Base-by-base conservation (phyloP, 2,329 filamentous ascomycete genomes). In the Claviceps purpurea region DNA sequence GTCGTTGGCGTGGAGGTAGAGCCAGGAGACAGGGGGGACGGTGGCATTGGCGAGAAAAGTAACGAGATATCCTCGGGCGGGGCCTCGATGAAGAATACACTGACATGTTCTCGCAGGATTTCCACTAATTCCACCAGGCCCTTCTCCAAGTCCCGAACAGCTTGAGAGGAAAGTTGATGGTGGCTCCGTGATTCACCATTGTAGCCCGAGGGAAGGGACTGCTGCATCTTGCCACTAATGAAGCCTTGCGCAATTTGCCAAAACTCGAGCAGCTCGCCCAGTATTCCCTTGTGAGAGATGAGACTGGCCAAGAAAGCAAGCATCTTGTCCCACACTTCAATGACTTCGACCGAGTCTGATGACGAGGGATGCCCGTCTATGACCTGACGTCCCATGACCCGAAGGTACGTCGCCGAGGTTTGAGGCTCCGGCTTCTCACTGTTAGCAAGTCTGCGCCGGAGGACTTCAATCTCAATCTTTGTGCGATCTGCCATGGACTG, bases 281-380 rank as follows among this genome's bases (percentile, higher is more conserved):
- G 73, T 16, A 97, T 76, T 4, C 93, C 93, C 56, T 84, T 82
- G 6, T 82, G 70, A 0, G 89, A 90, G 0, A 98, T 72, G 41
- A 98, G 74, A 43, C 78, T 80, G 10, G 72, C 82, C 55, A 97
- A 66, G 56, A 89, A 93, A 0, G 77, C 72, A 54, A 88, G 73
- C 56, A 95, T 82, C 64, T 90, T 88, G 61, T 96, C 90, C 93
- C 93, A 98, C 55, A 97, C 78, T 58, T 95, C 89, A 56, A 95
- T 77, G 14, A 96, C 78, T 47, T 91, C 84, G 2, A 84, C 70
- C 0, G 84, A 81, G 65, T 98, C 93, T n/a, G 89, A 76, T 11
- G 82, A 78, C 24, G 76, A 73, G 10, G 73, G 70, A 57, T 77
- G 79, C 52, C 78, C 79, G 50, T 82, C 78, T 5, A 82, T 72